Conservation (phyloP, 2,329 filamentous ascomycete species). For the Colletotrichum destructivum region DNA sequence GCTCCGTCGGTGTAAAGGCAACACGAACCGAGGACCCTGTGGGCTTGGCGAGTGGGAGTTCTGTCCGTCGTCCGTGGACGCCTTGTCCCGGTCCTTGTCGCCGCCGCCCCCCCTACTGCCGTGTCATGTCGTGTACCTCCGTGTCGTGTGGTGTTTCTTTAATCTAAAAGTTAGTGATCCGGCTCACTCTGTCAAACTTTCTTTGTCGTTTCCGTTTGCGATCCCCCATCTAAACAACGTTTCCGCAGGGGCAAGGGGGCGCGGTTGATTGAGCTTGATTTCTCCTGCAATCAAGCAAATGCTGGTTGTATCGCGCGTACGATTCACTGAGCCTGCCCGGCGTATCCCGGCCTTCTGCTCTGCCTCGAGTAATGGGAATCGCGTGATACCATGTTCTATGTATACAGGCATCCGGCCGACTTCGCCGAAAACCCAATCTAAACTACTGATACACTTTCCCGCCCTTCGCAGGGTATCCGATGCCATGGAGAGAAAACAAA, state of each 20-base stretch:
- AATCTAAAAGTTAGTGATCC: too few relatives aligned
- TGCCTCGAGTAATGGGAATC: not conserved
- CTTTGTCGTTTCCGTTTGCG: too few relatives aligned
- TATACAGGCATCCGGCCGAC: not conserved
- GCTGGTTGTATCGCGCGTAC: not conserved
- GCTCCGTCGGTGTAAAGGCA: slow-evolving; percentile 22
- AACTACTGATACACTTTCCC: slow-evolving; percentile 12
- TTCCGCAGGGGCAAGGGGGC: too few relatives aligned
- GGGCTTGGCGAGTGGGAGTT: not conserved
- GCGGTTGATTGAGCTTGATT: too few relatives aligned
- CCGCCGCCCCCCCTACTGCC: not conserved
- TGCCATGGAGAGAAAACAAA: not conserved
- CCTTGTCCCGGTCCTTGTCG: slow-evolving; percentile 1
- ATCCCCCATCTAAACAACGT: too few relatives aligned
- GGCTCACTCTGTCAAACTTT: too few relatives aligned
- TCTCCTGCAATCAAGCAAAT: not conserved
- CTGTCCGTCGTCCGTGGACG: not conserved
- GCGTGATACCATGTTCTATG: not conserved
- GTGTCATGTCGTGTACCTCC: not conserved
- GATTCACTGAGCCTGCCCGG: not conserved
- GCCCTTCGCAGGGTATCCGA: slow-evolving; percentile 16
- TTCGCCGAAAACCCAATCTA: slow-evolving; percentile 11
- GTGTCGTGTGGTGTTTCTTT: not conserved
- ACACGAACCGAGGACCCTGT: slow-evolving; percentile 35
- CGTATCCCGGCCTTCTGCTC: not conserved